Evolutionary conservation across 805 yeast genomes (phyloP), one percentile per base, ranked within the genome.

Genomic region (Monosporozyma solicola): DNA sequence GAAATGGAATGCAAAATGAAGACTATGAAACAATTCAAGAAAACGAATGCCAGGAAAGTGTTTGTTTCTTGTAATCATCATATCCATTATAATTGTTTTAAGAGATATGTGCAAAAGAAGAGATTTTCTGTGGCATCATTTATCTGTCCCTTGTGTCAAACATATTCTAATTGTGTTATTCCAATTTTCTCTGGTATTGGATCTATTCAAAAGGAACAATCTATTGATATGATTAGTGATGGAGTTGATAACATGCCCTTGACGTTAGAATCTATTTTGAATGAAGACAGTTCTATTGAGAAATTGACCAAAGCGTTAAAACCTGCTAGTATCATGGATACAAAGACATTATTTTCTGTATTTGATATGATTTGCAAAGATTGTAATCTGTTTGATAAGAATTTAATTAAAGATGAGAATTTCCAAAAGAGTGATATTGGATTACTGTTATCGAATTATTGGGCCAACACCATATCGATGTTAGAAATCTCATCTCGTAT

Each of bases 111-210:
- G 80, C 56, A 82, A 85, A 41, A 74, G 86, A 66, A 86, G 80
- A 55, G 74, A 57, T 66, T 74, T 3, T 77, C 78, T 9, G 78
- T 79, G 29, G 77, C 79, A 22, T 90, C 87, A 57, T 88, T 89
- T 61, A 70, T 88, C n/a, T 94, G 99, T 66, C 98, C 99, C 0
- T 74, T 94, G 44, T 94, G 99, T 74, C 89, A 90, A 56, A 87
- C 96, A 0, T 77, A 84, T 52, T 69, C 70, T 4, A 67, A 68
- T 32, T 58, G 65, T 52, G 58, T 67, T 6, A 45, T 68, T 7
- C 71, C 71, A 7, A 59, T 67, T 13, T 57, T 58, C 20, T 60
- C 57, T 15, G 46, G 46, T 11, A 10, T 24, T 22, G 46, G 46
- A 5, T 55, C 56, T 9, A 50, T 59, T 2, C 52, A 49, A 25